Percentiles rank a stretch among this genome's conserved stretches.
Conservation (phyloP, 2,329 filamentous ascomycete genomes). For the Colletotrichum sp. region DNA sequence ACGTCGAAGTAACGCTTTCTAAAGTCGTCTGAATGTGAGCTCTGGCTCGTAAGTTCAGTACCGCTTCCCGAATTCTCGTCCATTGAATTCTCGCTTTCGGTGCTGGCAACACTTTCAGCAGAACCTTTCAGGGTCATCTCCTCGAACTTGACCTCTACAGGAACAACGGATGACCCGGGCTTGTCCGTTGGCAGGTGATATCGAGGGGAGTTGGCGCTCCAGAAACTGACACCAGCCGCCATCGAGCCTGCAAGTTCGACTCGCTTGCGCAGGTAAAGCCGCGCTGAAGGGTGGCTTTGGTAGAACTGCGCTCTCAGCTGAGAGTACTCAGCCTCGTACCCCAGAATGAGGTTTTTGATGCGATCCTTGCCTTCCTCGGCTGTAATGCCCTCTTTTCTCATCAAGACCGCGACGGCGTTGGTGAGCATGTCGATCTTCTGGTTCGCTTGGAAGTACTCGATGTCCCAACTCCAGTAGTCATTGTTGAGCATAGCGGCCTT, state of each 20-base stretch:
- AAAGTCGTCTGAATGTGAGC: not conserved
- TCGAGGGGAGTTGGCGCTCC: not conserved
- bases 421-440: not conserved
- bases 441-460: not conserved
- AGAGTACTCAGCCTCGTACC: not conserved
- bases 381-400: not conserved
- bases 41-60: not conserved
- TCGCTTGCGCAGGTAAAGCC: not conserved
- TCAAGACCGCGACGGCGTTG: not conserved
- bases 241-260: not conserved
- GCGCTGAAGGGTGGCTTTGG: not conserved
- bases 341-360: not conserved
- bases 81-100: not conserved
- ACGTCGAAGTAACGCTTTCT: not conserved
- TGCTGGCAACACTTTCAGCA: not conserved
- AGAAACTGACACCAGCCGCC: not conserved
- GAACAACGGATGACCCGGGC: not conserved
- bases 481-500: not conserved
- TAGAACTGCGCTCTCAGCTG: not conserved
- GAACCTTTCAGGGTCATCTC: not conserved
- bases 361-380: not conserved
- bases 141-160: not conserved
- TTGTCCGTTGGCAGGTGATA: not conserved
- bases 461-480: not conserved
- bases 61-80: not conserved